phyloP scores from a whole-genome alignment of 2,329 filamentous ascomycete genomes.

The Pestalotiopsis sp. region DNA sequence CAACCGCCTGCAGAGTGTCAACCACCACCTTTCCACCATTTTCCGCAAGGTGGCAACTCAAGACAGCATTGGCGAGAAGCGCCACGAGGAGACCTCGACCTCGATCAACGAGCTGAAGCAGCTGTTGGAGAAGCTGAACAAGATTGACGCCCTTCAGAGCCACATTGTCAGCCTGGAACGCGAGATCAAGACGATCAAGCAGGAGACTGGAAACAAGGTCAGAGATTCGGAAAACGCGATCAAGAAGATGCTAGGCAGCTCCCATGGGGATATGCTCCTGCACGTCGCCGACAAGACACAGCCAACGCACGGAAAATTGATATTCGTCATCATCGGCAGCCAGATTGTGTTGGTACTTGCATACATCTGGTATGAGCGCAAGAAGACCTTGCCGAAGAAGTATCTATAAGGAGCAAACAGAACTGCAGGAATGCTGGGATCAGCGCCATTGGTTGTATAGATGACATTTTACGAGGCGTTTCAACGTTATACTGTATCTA shows the following conservation, averaged over 20 bases:
- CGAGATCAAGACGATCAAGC: constrained; percentile 60
- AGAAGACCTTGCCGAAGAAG: constrained; percentile 84
- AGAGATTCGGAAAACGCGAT: constrained; percentile 54
- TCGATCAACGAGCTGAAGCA: constrained; percentile 50
- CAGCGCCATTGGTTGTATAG: background rate
- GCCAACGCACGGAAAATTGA: constrained; percentile 54
- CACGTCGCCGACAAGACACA: constrained; percentile 48
- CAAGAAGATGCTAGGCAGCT: constrained; percentile 53
- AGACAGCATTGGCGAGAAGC: constrained; percentile 54
- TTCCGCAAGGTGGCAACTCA: constrained; percentile 58
- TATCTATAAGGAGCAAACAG: constrained; percentile 63
- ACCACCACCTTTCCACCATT: constrained; percentile 68
- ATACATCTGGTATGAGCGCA: constrained; percentile 81
- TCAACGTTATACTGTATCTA: background rate
- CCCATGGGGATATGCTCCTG: constrained; percentile 51
- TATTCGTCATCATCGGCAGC: constrained; percentile 73
- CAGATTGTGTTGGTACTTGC: constrained; percentile 71
- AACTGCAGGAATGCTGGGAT: background rate
- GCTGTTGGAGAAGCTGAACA: constrained; percentile 47
- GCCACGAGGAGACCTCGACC: constrained; percentile 56
- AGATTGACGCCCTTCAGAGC: constrained; percentile 44
- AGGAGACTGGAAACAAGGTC: constrained; percentile 53
- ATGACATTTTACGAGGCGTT: constrained; percentile 6
- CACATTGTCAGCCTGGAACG: constrained; percentile 57
- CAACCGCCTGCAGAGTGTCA: constrained; percentile 75